Evolutionary conservation across 768 basidiomycete species (phyloP).

Genomic region (Hypholoma sublateritium): DNA sequence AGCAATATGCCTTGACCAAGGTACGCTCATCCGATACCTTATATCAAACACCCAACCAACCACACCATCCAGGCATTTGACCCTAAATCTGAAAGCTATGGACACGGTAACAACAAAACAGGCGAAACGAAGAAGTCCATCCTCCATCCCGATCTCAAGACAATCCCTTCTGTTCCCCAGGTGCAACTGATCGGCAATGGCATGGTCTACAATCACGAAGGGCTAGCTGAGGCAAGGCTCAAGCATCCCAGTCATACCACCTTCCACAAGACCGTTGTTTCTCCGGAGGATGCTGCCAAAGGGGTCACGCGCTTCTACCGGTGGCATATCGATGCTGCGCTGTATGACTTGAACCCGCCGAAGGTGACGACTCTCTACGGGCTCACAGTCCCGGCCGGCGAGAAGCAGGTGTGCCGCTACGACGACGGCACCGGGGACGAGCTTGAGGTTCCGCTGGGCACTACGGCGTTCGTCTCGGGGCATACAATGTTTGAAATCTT

Average conservation of each 20-base stretch:
- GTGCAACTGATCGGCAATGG: conserved; percentile 95
- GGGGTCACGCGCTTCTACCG: conserved; percentile 89
- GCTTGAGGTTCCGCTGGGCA: conserved; percentile 79
- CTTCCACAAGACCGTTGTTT: conserved; percentile 82
- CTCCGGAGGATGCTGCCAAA: conserved; percentile 68
- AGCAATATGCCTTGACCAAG: conserved; percentile 85
- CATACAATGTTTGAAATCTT: conserved; percentile 84
- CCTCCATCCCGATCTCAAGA: conserved; percentile 88
- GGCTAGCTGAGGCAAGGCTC: conserved; percentile 72
- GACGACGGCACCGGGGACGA: conserved; percentile 89
- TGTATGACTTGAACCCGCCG: conserved; percentile 76
- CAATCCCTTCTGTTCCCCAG: conserved; percentile 83
- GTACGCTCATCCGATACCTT: conserved; percentile 32
- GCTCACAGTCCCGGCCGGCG: conserved; percentile 67
- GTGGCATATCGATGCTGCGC: conserved; percentile 91
- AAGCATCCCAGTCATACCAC: conserved; percentile 86
- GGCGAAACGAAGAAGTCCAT: conserved; percentile 73
- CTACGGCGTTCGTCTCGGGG: conserved; percentile 83
- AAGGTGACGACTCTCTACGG: conserved; percentile 86
- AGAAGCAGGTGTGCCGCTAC: conserved; percentile 64
- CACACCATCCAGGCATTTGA: conserved; percentile 67
- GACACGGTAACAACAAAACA: conserved; percentile 89
- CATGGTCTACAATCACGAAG: conserved; percentile 75
- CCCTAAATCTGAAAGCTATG: conserved; percentile 58
- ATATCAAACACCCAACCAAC: not conserved